A percentile compares a stretch with the other conserved stretches of the same genome.
Evolutionary conservation across 2,329 filamentous ascomycete genomes (phyloP).

Genomic region (Aureobasidium sp.): DNA sequence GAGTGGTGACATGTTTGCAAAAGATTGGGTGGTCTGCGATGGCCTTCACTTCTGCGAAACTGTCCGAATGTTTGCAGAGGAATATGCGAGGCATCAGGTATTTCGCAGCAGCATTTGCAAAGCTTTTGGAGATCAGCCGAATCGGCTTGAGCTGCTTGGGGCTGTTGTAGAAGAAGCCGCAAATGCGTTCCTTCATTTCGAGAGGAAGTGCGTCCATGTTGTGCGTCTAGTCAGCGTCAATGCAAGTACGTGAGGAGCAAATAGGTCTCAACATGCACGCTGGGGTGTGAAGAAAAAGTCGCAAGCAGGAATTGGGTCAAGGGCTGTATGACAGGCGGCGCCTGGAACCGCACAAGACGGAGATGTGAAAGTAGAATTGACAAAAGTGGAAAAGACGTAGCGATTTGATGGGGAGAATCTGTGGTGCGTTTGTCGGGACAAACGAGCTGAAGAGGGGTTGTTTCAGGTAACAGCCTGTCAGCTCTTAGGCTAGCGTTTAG

Average conservation of each 20-base stretch:
- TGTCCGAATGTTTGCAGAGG: background rate
- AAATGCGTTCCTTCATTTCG: slow-evolving; percentile 7
- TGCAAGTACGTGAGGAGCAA: background rate
- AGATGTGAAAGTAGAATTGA: background rate
- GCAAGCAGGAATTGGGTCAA: too few species aligned
- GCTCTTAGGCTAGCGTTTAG: too few species aligned
- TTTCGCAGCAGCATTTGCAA: background rate
- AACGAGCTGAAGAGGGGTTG: too few species aligned
- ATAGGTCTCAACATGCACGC: too few species aligned
- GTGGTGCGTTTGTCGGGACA: too few species aligned
- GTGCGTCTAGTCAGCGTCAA: too few species aligned
- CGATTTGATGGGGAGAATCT: too few species aligned
- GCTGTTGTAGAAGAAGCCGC: background rate
- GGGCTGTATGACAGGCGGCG: too few species aligned
- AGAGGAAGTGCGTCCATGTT: background rate
- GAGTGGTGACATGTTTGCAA: slow-evolving; percentile 5
- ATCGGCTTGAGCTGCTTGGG: background rate
- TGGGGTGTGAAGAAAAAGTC: too few species aligned
- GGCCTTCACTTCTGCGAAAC: background rate
- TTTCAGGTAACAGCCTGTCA: too few species aligned
- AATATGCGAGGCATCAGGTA: slow-evolving; percentile 8
- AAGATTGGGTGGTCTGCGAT: background rate
- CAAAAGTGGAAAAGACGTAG: too few species aligned
- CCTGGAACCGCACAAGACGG: too few species aligned
- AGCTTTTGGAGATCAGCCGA: background rate